Evolutionary conservation across 768 basidiomycete genomes (phyloP).

Genomic region (Psilocybe tampanensis): DNA sequence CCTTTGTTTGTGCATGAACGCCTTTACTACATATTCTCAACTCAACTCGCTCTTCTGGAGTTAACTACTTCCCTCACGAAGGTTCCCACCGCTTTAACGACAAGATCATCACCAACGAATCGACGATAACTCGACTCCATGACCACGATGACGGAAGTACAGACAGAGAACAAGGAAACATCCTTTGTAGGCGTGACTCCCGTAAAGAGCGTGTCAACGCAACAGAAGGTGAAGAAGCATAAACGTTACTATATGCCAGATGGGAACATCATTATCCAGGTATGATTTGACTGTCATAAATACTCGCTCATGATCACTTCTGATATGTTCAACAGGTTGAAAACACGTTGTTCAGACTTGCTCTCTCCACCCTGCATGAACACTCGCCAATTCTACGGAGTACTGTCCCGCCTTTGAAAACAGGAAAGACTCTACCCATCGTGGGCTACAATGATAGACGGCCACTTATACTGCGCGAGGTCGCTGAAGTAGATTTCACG

Average conservation of each 20-base stretch:
- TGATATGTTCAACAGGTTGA: slow-evolving; percentile 43
- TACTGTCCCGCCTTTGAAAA: slow-evolving; percentile 34
- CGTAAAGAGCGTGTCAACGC: neutral
- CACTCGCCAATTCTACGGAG: slow-evolving; percentile 31
- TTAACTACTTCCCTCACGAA: neutral
- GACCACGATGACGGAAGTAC: neutral
- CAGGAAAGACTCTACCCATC: slow-evolving; percentile 22
- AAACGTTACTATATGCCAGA: slow-evolving; percentile 31
- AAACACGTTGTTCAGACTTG: slow-evolving; percentile 50
- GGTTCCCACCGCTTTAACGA: neutral
- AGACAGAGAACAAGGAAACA: neutral
- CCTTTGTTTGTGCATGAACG: neutral
- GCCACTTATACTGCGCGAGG: slow-evolving; percentile 47
- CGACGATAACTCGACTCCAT: too few relatives aligned
- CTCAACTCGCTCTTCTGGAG: neutral
- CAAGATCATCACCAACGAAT: neutral
- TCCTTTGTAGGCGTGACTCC: neutral
- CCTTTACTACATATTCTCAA: neutral
- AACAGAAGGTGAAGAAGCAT: slow-evolving; percentile 22
- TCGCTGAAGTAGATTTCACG: slow-evolving; percentile 48
- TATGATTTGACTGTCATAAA: slow-evolving; percentile 6
- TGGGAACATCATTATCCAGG: slow-evolving; percentile 35
- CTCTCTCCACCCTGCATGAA: slow-evolving; percentile 47
- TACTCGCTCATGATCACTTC: neutral
- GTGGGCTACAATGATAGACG: slow-evolving; percentile 29